phyloP scores from a whole-genome alignment of 1,284 basidiomycete species.

The Moesziomyces sp. region DNA sequence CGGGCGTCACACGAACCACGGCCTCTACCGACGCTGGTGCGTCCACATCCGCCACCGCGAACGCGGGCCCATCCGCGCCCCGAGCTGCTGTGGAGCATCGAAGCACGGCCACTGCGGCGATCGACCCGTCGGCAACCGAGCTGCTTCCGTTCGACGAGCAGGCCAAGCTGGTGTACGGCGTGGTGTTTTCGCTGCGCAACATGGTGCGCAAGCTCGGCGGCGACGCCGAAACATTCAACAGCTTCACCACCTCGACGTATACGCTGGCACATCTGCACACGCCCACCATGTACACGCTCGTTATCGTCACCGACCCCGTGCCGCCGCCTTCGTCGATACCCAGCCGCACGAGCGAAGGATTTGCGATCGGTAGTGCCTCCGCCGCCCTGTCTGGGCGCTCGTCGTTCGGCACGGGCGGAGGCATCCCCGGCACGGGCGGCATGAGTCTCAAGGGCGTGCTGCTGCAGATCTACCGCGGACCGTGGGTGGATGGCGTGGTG shows the following conservation, averaged over 20 bases:
- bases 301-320: conserved; percentile 88
- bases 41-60: background rate
- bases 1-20: conserved; percentile 32
- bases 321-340: conserved; percentile 68
- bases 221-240: conserved; percentile 80
- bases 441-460: conserved; percentile 79
- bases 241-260: conserved; percentile 90
- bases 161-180: conserved; percentile 95
- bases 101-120: conserved; percentile 4
- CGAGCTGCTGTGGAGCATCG: conserved; percentile 6
- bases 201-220: conserved; percentile 87
- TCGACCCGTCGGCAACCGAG: conserved; percentile 20
- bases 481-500: conserved; percentile 92
- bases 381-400: conserved; percentile 27
- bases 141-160: conserved; percentile 88
- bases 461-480: conserved; percentile 87
- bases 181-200: conserved; percentile 88
- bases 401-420: conserved; percentile 47
- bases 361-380: conserved; percentile 35
- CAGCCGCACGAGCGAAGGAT: conserved; percentile 36
- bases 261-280: conserved; percentile 94
- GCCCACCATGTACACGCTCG: conserved; percentile 90
- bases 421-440: conserved; percentile 63
- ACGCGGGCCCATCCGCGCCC: background rate
- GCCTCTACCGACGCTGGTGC: conserved; percentile 4